A percentile compares a stretch with the other conserved stretches of the same genome.
These are phyloP conservation scores for Xanthoceras sorbifolium DNA, from an alignment of 345 rosid genomes.

Conservation along the genomic window DNA sequence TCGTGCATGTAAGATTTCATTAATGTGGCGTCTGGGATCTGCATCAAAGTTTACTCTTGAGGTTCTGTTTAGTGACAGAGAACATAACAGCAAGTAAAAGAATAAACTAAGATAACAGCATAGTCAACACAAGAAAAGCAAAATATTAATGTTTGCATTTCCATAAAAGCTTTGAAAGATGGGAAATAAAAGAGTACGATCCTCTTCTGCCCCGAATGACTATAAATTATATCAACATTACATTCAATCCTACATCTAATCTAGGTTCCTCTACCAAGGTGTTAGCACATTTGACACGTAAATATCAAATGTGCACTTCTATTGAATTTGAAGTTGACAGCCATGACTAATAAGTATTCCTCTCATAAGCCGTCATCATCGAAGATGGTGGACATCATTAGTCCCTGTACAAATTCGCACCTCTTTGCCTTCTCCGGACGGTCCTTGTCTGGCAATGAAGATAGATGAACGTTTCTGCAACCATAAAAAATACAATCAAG, in stretches of 20 bases:
- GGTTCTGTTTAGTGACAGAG: neutral
- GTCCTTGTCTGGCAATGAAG: constrained; percentile 53
- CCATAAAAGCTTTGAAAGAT: neutral
- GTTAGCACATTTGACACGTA: neutral
- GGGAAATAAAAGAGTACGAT: neutral
- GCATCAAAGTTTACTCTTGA: neutral
- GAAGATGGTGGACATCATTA: constrained; percentile 60
- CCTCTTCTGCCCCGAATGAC: neutral
- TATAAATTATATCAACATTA: constrained; percentile 1
- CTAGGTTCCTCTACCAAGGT: constrained; percentile 8
- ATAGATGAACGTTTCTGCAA: constrained; percentile 32
- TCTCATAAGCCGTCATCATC: constrained; percentile 42
- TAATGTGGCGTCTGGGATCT: neutral
- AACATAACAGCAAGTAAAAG: neutral
- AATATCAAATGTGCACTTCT: neutral
- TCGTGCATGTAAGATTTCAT: neutral
- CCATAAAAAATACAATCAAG: neutral
- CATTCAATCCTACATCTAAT: constrained; percentile 17
- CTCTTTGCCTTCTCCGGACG: constrained; percentile 60
- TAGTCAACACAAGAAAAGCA: neutral
- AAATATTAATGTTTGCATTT: neutral
- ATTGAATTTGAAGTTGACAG: neutral
- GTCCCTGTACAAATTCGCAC: constrained; percentile 66
- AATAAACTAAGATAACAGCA: neutral
- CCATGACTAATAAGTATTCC: neutral